Evolutionary conservation across 768 basidiomycete species (phyloP).

Genomic region (Udeniomyces megalosporus): DNA sequence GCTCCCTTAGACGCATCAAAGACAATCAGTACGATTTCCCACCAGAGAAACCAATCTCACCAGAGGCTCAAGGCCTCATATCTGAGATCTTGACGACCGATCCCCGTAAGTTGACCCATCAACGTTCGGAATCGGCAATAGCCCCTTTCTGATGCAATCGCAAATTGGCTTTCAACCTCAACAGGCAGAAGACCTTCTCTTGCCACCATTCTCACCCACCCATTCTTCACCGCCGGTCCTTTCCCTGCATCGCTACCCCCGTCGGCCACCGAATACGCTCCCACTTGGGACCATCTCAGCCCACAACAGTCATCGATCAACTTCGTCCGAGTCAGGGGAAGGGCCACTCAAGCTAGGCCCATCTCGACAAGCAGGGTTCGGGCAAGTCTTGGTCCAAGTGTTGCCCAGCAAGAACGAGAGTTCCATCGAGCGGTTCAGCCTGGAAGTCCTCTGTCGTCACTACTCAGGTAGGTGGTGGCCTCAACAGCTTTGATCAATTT

Average conservation of each 20-base stretch:
- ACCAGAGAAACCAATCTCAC: constrained; percentile 50
- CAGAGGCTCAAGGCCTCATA: constrained; percentile 59
- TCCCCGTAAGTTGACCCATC: constrained; percentile 34
- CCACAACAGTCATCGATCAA: constrained; percentile 49
- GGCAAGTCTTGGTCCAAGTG: constrained; percentile 23
- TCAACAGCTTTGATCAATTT: too few species aligned
- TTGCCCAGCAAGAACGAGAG: constrained; percentile 54
- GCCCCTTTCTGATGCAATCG: too few species aligned
- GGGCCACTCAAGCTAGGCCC: constrained; percentile 36
- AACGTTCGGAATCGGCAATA: too few species aligned
- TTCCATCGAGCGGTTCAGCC: constrained; percentile 94
- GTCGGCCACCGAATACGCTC: constrained; percentile 56
- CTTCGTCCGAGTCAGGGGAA: constrained; percentile 48
- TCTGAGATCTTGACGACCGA: constrained; percentile 69
- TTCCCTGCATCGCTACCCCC: constrained; percentile 67
- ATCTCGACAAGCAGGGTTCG: constrained; percentile 11
- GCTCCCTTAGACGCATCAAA: constrained; percentile 56
- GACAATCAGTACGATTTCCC: constrained; percentile 91
- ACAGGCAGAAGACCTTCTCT: constrained; percentile 57
- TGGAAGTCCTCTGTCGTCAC: constrained; percentile 78
- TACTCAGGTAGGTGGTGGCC: too few species aligned
- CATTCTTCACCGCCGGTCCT: constrained; percentile 65
- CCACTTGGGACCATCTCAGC: constrained; percentile 57
- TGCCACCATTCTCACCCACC: constrained; percentile 65
- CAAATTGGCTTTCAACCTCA: too few species aligned